Conservation (phyloP, 139 green algal genomes). For the Micromonas commoda region DNA sequence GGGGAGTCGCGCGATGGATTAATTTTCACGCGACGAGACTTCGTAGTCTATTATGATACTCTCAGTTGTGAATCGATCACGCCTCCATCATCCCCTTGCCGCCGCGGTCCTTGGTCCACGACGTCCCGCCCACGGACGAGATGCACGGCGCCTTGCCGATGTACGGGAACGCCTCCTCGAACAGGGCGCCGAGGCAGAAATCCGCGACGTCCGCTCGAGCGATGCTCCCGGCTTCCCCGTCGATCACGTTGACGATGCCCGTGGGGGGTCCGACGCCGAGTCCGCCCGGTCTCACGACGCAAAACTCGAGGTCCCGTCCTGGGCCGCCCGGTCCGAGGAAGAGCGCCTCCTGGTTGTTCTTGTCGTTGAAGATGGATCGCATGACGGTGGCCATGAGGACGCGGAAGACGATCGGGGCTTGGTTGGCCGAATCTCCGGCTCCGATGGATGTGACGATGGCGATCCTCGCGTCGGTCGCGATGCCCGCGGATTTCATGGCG, state of each 20-base stretch:
- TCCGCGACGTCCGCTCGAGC: conserved; percentile 27
- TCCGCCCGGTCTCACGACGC: conserved; percentile 29
- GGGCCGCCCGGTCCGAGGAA: conserved; percentile 19
- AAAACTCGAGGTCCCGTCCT: conserved; percentile 29
- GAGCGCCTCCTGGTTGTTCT: conserved; percentile 33
- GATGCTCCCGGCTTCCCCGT: conserved; percentile 32
- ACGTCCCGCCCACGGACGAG: conserved; percentile 29
- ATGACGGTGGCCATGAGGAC: conserved; percentile 35
- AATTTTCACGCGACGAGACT: too few relatives aligned
- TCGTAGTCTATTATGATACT: too few relatives aligned
- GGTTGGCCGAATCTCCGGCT: conserved; percentile 24
- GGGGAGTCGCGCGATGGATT: too few relatives aligned
- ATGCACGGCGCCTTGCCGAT: conserved; percentile 30
- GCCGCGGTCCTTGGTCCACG: conserved; percentile 29
- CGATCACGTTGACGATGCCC: conserved; percentile 33
- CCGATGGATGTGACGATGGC: conserved; percentile 34
- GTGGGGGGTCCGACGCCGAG: conserved; percentile 15
- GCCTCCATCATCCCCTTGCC: conserved; percentile 35
- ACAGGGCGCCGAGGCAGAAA: conserved; percentile 31
- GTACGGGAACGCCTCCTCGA: conserved; percentile 28
- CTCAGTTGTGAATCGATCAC: not conserved
- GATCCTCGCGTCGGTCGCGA: too few relatives aligned
- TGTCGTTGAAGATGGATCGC: conserved; percentile 36
- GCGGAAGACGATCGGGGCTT: conserved; percentile 29
- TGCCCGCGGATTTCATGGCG: too few relatives aligned